A percentile compares a stretch with the other conserved stretches of the same genome.
Conservation (phyloP, 805 yeast genomes). For the Schwanniomyces occidentalis region DNA sequence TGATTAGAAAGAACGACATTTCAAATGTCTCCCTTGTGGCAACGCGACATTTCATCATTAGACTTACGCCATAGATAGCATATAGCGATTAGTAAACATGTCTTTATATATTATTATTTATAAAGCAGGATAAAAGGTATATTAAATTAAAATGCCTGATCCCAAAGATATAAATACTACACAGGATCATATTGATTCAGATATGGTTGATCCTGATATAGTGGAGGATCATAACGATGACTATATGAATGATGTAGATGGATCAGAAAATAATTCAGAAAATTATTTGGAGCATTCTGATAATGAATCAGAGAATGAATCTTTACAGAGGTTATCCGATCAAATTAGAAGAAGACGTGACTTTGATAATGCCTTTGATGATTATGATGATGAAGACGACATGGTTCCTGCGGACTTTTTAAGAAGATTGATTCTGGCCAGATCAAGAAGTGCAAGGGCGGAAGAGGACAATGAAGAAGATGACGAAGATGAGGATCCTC, state of each 20-base stretch:
- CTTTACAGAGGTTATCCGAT: slow-evolving; percentile 40
- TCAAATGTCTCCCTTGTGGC: neutral
- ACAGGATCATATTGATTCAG: slow-evolving; percentile 4
- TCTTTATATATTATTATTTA: neutral
- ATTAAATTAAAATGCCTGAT: neutral
- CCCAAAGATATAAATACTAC: slow-evolving; percentile 1
- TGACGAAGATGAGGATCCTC: slow-evolving; percentile 19
- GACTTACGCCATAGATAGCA: neutral
- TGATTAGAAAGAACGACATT: slow-evolving; percentile 2
- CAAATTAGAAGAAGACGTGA: slow-evolving; percentile 25
- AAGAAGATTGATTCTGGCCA: slow-evolving; percentile 18
- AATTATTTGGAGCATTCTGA: slow-evolving; percentile 1
- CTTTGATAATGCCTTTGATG: slow-evolving; percentile 20
- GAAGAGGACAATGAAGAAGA: slow-evolving; percentile 11
- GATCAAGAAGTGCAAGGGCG: slow-evolving; percentile 9
- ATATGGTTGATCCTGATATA: slow-evolving; percentile 4
- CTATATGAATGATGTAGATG: slow-evolving; percentile 4
- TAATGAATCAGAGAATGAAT: slow-evolving; percentile 17
- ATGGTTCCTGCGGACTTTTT: slow-evolving; percentile 20
- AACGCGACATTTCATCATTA: slow-evolving; percentile 2
- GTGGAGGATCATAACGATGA: slow-evolving; percentile 6
- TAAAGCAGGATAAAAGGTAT: neutral
- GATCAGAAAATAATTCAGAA: slow-evolving; percentile 1
- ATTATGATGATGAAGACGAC: slow-evolving; percentile 14
- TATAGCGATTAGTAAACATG: neutral